Conservation (phyloP, 2,329 filamentous ascomycete genomes). For the Phyllosticta capitalensis region DNA sequence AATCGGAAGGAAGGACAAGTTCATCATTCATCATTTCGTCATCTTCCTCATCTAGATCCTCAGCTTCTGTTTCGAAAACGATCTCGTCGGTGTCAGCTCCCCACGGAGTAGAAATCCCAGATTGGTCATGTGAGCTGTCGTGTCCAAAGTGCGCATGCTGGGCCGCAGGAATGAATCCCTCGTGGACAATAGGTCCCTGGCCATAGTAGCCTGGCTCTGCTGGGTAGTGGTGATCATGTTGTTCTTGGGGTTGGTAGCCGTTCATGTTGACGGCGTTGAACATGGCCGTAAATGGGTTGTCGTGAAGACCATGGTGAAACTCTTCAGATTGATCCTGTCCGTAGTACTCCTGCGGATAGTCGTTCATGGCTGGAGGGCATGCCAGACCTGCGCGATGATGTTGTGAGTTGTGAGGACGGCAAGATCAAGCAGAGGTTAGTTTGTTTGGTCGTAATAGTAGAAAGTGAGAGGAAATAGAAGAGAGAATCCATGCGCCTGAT, state of each 20-base stretch:
- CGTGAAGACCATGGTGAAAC: conserved; percentile 1
- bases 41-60: conserved; percentile 19
- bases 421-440: not conserved
- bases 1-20: conserved; percentile 13
- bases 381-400: not conserved
- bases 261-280: not conserved
- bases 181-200: conserved; percentile 24
- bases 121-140: conserved; percentile 5
- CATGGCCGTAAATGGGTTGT: conserved; percentile 11
- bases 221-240: not conserved
- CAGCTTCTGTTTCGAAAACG: conserved; percentile 15
- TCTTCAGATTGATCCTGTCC: not conserved
- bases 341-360: conserved; percentile 3
- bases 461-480: not conserved
- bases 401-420: not conserved
- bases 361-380: not conserved
- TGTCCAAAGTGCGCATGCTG: conserved; percentile 10
- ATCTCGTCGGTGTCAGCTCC: not conserved
- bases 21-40: conserved; percentile 17
- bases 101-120: not conserved
- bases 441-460: not conserved
- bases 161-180: conserved; percentile 30
- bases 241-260: not conserved
- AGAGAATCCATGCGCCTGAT: not conserved
- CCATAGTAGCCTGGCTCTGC: conserved; percentile 7